Evolutionary conservation across 768 basidiomycete species (phyloP).

Genomic region (Tephrocybe rancida): DNA sequence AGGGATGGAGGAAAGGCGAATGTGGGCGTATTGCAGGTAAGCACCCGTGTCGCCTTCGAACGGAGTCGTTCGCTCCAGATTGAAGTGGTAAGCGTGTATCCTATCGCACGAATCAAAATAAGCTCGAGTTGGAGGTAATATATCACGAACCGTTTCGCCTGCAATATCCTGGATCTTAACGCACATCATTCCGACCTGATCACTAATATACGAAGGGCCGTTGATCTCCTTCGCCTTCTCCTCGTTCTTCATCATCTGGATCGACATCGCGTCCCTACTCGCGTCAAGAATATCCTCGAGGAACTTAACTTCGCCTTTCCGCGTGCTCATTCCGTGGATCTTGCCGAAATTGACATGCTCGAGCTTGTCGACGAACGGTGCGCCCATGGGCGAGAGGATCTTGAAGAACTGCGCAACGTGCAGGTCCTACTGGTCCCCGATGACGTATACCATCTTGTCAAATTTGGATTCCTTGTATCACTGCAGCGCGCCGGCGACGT

Average conservation of each 20-base stretch:
- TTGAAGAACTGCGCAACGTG: slow-evolving; percentile 93
- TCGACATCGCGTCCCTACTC: slow-evolving; percentile 87
- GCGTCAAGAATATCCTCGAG: slow-evolving; percentile 89
- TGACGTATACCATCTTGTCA: slow-evolving; percentile 89
- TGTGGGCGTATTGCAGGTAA: slow-evolving; percentile 95
- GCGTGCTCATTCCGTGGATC: slow-evolving; percentile 92
- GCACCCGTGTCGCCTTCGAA: slow-evolving; percentile 96
- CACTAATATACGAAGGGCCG: slow-evolving; percentile 75
- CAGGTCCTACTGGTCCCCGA: slow-evolving; percentile 82
- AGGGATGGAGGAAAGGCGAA: slow-evolving; percentile 75
- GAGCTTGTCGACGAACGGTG: slow-evolving; percentile 79
- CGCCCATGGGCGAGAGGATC: slow-evolving; percentile 83
- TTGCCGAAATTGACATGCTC: slow-evolving; percentile 90
- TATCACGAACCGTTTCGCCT: slow-evolving; percentile 81
- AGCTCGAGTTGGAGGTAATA: not conserved
- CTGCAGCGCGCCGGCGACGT: slow-evolving; percentile 91
- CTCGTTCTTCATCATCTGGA: slow-evolving; percentile 93
- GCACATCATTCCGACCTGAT: slow-evolving; percentile 89
- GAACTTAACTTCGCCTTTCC: slow-evolving; percentile 92
- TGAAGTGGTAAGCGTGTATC: slow-evolving; percentile 93
- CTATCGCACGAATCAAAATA: slow-evolving; percentile 38
- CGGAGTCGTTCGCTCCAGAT: slow-evolving; percentile 90
- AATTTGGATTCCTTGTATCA: slow-evolving; percentile 88
- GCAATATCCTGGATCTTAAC: slow-evolving; percentile 98
- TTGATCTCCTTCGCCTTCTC: slow-evolving; percentile 87